phyloP scores from a whole-genome alignment of 495 filamentous ascomycete genomes.

The Penicillium bialowiezense region DNA sequence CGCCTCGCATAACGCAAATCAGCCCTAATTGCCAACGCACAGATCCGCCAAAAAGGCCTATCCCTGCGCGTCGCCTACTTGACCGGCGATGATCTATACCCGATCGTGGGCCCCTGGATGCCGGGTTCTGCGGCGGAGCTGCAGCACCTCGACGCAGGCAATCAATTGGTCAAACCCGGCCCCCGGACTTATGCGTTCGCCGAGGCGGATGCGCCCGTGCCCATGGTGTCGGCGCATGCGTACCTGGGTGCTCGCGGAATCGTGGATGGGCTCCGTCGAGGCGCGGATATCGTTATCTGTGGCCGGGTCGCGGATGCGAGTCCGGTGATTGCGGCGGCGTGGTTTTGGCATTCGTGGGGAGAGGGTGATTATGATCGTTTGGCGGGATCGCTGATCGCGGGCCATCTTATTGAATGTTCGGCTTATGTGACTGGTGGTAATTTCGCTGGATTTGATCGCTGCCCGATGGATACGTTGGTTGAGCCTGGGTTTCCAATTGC shows the following conservation, averaged over 20 bases:
- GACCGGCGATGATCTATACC: slow-evolving; percentile 43
- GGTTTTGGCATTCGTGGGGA: too few relatives aligned
- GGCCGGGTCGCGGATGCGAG: slow-evolving; percentile 51
- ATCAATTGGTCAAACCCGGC: slow-evolving; percentile 9
- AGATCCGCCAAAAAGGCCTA: slow-evolving; percentile 26
- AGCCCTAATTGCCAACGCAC: too few relatives aligned
- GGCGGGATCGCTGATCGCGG: slow-evolving; percentile 43
- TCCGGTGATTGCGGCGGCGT: slow-evolving; percentile 46
- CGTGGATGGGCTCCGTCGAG: slow-evolving; percentile 35
- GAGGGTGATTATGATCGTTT: slow-evolving; percentile 42
- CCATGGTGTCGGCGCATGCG: slow-evolving; percentile 30
- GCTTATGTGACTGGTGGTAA: slow-evolving; percentile 52
- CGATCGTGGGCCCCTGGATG: slow-evolving; percentile 26
- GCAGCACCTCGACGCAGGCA: slow-evolving; percentile 35
- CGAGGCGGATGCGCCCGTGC: slow-evolving; percentile 8
- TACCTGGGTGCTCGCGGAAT: slow-evolving; percentile 51
- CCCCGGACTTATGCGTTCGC: slow-evolving; percentile 25
- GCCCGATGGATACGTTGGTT: slow-evolving; percentile 26
- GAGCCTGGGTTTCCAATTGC: slow-evolving; percentile 39
- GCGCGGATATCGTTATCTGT: slow-evolving; percentile 54
- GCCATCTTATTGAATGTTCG: slow-evolving; percentile 53
- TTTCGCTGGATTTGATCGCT: slow-evolving; percentile 47
- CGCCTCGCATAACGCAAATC: too few relatives aligned
- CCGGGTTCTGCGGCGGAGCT: slow-evolving; percentile 24
- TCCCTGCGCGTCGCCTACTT: slow-evolving; percentile 46